Percentiles rank a stretch among this genome's conserved stretches.
Conservation (phyloP, 1,284 basidiomycete species). For the Ceratobasidium sp. region DNA sequence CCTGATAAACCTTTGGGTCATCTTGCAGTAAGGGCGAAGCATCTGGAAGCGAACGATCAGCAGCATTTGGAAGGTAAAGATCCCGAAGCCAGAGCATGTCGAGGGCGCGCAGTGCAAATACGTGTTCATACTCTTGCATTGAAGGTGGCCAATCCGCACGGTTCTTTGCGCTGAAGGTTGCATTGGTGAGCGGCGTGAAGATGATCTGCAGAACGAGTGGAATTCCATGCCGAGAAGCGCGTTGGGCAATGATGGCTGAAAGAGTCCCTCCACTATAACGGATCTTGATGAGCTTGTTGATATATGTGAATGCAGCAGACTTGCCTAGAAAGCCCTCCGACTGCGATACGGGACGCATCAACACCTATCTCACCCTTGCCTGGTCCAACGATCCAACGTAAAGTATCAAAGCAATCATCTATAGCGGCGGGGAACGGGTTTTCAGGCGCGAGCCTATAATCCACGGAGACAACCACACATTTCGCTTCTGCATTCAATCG, state of each 20-base stretch:
- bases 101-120: slow-evolving; percentile 70
- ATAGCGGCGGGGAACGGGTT: slow-evolving; percentile 79
- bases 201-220: slow-evolving; percentile 74
- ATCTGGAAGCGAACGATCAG: slow-evolving; percentile 73
- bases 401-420: slow-evolving; percentile 75
- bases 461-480: slow-evolving; percentile 71
- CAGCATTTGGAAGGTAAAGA: slow-evolving; percentile 74
- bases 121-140: slow-evolving; percentile 71
- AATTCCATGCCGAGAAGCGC: slow-evolving; percentile 67
- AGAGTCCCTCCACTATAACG: slow-evolving; percentile 71
- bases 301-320: slow-evolving; percentile 26
- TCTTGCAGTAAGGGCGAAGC: slow-evolving; percentile 70
- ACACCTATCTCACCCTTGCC: slow-evolving; percentile 60
- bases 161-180: slow-evolving; percentile 71
- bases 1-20: slow-evolving; percentile 16
- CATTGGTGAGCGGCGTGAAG: slow-evolving; percentile 71
- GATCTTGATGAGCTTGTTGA: no score
- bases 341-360: slow-evolving; percentile 63
- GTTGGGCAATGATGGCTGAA: slow-evolving; percentile 74
- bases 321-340: slow-evolving; percentile 78
- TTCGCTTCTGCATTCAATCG: slow-evolving; percentile 52
- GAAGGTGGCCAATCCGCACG: slow-evolving; percentile 54
- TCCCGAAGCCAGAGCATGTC: slow-evolving; percentile 80
- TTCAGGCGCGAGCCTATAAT: slow-evolving; percentile 82
- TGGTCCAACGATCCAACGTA: slow-evolving; percentile 71